Base-by-base conservation (phyloP, 129 eudicot species). In the sunflower (Helianthus annuus) region DNA sequence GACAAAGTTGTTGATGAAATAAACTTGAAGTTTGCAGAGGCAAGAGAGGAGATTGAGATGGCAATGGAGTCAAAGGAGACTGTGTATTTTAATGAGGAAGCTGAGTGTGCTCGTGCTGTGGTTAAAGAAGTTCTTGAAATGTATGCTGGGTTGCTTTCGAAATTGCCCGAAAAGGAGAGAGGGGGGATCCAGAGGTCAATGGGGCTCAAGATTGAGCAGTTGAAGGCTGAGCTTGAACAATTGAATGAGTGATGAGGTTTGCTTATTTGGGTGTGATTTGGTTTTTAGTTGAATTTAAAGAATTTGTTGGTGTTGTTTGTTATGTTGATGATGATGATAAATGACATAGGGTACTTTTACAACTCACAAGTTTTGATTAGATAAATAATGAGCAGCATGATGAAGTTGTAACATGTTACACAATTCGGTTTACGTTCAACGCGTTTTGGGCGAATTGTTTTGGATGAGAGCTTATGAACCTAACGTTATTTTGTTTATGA, bases 171-270 rank as follows among this genome's bases (percentile, higher is more conserved):
- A 64, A 85, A 75, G 39, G 97, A 93, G 70, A 85, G 80, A 70
- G 92, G 83, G 7, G 86, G 79, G 5, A 61, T 93, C 4, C 92
- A 85, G 79, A 87, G 98, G 78, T 85, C 98, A 1, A 93, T 93
- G 98, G 98, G 98, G 68, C 84, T 93, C 40, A 93, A 93, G 82
- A 93, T 93, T 75, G 97, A 93, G 76, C 98, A 93, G 58, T 83
- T 93, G 88, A 93, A 93, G 56, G 98, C 98, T 79, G 98, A 93
- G 81, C 89, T 93, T 77, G 82, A 76, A 1, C 98, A 93, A 72
- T 69, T 93, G 82, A 83, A 90, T 79, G 98, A 93, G 11, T 89
- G 87, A 76, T 76, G 69, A 80, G 82, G 81, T 83, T 69, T 54
- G 48, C 66, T 83, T 17, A 24, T 66, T 71, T 38, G 66, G 64